Conservation (phyloP, 495 filamentous ascomycete species). For the Xylaria acuta region DNA sequence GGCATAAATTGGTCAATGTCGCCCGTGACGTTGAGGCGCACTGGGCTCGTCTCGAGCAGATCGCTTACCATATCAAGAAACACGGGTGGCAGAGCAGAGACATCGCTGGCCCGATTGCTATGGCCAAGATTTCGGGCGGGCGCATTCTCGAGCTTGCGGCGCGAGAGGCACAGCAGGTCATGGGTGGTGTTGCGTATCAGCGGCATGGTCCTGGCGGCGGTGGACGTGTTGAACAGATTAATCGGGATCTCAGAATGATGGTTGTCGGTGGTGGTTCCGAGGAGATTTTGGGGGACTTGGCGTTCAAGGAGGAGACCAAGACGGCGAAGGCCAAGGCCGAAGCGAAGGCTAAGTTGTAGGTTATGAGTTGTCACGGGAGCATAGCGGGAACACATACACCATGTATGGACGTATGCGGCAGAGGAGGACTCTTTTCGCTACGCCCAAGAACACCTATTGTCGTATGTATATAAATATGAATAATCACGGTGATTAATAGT, state of each 20-base stretch:
- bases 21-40: conserved; percentile 53
- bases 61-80: conserved; percentile 30
- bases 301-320: conserved; percentile 53
- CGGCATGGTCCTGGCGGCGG: conserved; percentile 56
- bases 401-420: background rate
- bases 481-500: background rate
- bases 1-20: conserved; percentile 54
- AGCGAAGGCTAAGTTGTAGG: conserved; percentile 8
- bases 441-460: background rate
- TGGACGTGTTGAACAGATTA: conserved; percentile 60
- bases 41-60: conserved; percentile 57
- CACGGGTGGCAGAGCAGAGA: conserved; percentile 21
- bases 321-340: conserved; percentile 27
- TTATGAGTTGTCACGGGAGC: background rate
- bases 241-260: conserved; percentile 62
- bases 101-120: conserved; percentile 31
- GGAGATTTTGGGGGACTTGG: conserved; percentile 62
- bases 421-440: background rate
- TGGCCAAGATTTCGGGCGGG: conserved; percentile 64
- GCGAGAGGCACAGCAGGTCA: conserved; percentile 66
- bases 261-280: conserved; percentile 65
- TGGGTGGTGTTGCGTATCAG: conserved; percentile 65
- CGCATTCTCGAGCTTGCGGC: conserved; percentile 62
- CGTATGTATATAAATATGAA: background rate
- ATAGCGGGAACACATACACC: background rate